These are phyloP conservation scores for Fusarium foetens DNA, from an alignment of 2,329 filamentous ascomycete species.

Conservation along the genomic window DNA sequence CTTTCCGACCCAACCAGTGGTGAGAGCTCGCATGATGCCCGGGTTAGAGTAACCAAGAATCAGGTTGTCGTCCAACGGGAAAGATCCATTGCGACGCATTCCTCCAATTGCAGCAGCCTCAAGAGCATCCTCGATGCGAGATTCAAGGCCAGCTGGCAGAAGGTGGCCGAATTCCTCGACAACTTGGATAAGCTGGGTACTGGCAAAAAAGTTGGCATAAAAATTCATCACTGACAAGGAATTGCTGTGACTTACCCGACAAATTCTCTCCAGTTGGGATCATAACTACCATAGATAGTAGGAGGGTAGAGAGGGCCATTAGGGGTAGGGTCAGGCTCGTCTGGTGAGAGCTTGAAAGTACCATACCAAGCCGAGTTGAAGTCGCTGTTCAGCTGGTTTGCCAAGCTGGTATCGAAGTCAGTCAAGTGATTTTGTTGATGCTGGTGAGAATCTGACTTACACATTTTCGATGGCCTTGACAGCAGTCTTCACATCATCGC, in stretches of 20 bases:
- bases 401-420: not conserved
- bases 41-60: conserved; percentile 56
- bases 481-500: conserved; percentile 9
- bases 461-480: conserved; percentile 14
- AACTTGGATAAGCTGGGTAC: conserved; percentile 8
- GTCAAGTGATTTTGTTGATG: fast-evolving
- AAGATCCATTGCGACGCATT: conserved; percentile 18
- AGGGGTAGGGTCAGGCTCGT: conserved; percentile 15
- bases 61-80: not conserved
- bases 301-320: conserved; percentile 9
- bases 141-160: not conserved
- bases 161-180: conserved; percentile 9
- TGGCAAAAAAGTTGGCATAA: fast-evolving
- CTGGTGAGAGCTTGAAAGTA: conserved; percentile 13
- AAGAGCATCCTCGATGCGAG: conserved; percentile 5
- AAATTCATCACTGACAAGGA: fast-evolving
- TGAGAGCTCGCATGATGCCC: conserved; percentile 52
- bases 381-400: conserved; percentile 11
- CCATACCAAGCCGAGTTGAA: conserved; percentile 17
- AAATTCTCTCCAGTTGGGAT: conserved; percentile 19
- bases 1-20: conserved; percentile 54
- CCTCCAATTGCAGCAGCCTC: conserved; percentile 14
- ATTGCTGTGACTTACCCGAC: not conserved
- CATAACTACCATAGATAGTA: conserved; percentile 9
- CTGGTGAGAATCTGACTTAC: not conserved